Evolutionary conservation across 1,139 yeast genomes (phyloP), one percentile per base, ranked within the genome.

Genomic region (Hemisphaericaspora xylanilytica): DNA sequence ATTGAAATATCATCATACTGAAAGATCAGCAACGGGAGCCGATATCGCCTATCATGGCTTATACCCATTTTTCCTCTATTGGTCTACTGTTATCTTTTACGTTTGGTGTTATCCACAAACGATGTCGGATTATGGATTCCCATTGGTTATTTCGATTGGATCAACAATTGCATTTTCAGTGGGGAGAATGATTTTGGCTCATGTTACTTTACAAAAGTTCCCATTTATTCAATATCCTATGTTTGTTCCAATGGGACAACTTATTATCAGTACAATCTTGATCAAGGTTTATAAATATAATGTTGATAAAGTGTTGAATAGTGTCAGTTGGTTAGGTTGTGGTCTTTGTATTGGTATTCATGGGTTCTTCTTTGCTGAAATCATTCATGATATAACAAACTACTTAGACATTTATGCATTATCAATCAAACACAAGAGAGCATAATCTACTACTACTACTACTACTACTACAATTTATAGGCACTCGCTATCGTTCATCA

Each of bases 101-200:
- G 62, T 77, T 18, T 49, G 67, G 35, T 49, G 72, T 27, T 63
- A 56, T 43, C 86, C 85, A 38, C 73, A 80, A 12, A 68, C 81
- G 31, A 62, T 81, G 37, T 55, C 68, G 40, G 57, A 60, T 20
- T 63, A 68, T 43, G 70, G 75, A 25, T 63, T 85, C 43, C 85
- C 95, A 8, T 71, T 83, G 49, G 65, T 81, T 22, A 56, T 86
- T 27, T 74, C 87, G 2, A 76, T 84, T 48, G 96, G 96, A 3
- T 71, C 84, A 28, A 73, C 86, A 1, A 66, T 85, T 52, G 96
- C 97, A 0, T 84, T 87, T 53, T 71, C 80, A 2, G 97, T 90
- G 15, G 97, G 97, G 4, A 77, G 95, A 56, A 87, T 90, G 51
- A 90, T 90, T 53, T 72, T 86, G 43, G 94, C 89, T 3, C 97